Base-by-base conservation (phyloP, 2,329 filamentous ascomycete species). In the Ophidiomyces ophidiicola region DNA sequence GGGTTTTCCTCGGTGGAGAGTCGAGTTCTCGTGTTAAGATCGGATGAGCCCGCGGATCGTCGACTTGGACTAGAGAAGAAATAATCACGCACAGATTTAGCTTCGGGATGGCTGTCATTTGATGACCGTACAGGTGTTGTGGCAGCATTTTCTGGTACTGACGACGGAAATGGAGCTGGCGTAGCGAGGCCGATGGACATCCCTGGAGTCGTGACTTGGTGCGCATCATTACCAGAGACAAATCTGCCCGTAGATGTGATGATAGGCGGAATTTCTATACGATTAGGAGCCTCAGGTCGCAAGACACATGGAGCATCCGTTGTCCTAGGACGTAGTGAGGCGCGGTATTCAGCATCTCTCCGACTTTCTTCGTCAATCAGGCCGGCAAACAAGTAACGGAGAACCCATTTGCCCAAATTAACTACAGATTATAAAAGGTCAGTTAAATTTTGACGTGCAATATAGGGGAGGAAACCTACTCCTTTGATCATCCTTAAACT, bases 341-440 rank as follows among this genome's bases (percentile, higher is more conserved):
- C 68, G n/a, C 88, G 75, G 55, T 82, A 77, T 0, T 63, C 66
- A 52, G 82, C 77, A 53, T 98, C 90, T 37, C 84, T 76, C 47
- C 73, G 78, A 49, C 94, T 82, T 57, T 96, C 84, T 57, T 94
- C 87, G 44, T 93, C 82, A 39, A 98, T 81, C 29, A 96, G 68
- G 40, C 82, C 81, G 6, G 80, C 78, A 62, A 98, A 98, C 0
- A 98, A 70, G 59, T 94, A 93, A 23, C 90, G 76, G 44, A 98
- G 65, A 32, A 96, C 77, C 90, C 90, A 98, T 67, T 93, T 94
- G 6, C 90, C 90, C 32, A 96, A 76, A 53, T 94, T 96, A 59
- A 96, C 83, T 90, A 33, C n/a, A 29, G n/a, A n/a, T n/a, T 39
- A 33, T 28, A 3, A 10, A 19, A 4, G 18, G 31, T 23, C n/a